A percentile compares a stretch with the other conserved stretches of the same genome.
Conservation (phyloP, 2,329 filamentous ascomycete genomes). For the Stachybotrys chlorohalonatus region DNA sequence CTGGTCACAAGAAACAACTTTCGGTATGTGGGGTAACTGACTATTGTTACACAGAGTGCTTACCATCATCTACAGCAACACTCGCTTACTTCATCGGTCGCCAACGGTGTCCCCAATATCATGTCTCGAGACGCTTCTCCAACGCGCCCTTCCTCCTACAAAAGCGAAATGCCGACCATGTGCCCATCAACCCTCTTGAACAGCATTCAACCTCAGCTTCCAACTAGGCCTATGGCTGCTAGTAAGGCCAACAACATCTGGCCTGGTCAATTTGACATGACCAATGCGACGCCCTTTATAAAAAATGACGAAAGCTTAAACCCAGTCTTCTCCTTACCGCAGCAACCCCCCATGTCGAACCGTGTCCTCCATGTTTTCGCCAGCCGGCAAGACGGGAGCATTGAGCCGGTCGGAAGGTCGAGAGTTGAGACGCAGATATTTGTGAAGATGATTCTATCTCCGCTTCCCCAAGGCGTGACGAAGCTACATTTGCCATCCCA, state of each 20-base stretch:
- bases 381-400: conserved; percentile 38
- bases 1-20: conserved; percentile 24
- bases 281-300: conserved; percentile 10
- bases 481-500: conserved; percentile 80
- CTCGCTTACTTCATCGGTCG: conserved; percentile 36
- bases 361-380: conserved; percentile 19
- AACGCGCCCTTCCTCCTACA: conserved; percentile 16
- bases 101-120: conserved; percentile 36
- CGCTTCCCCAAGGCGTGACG: conserved; percentile 65
- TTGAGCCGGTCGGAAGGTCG: conserved; percentile 71
- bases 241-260: conserved; percentile 23
- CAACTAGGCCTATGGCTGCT: background rate
- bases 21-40: background rate
- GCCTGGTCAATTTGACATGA: conserved; percentile 20
- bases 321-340: conserved; percentile 14
- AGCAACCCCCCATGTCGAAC: conserved; percentile 18
- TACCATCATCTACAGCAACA: conserved; percentile 30
- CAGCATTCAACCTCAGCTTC: background rate
- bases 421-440: conserved; percentile 95
- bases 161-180: background rate
- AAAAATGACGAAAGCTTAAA: conserved; percentile 14
- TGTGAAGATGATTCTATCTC: conserved; percentile 69
- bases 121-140: conserved; percentile 47
- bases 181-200: background rate
- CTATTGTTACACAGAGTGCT: background rate